phyloP scores from a whole-genome alignment of 140 eudicot species.

The Bidens hawaiensis region DNA sequence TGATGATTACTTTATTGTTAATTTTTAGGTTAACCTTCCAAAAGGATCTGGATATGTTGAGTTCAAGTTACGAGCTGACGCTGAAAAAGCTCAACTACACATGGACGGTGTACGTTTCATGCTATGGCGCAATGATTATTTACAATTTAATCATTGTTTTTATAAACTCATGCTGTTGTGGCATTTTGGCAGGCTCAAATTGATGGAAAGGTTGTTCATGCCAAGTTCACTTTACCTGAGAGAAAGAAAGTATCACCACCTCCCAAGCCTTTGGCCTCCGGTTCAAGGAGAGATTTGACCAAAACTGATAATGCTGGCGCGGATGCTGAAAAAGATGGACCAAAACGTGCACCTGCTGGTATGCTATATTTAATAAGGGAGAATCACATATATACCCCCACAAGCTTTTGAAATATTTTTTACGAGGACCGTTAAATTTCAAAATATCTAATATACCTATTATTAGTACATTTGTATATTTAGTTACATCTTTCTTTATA shows the following conservation, averaged over 20 bases:
- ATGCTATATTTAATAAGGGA: constrained; percentile 11
- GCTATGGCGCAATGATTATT: background rate
- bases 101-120: constrained; percentile 73
- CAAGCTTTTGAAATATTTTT: too few species aligned
- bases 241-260: constrained; percentile 71
- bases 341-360: constrained; percentile 58
- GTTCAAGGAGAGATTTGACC: constrained; percentile 57
- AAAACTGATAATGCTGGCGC: constrained; percentile 51
- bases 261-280: constrained; percentile 57
- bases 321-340: constrained; percentile 68
- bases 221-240: constrained; percentile 82
- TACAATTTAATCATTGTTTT: background rate
- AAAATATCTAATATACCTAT: too few species aligned
- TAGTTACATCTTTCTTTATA: too few species aligned
- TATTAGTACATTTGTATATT: too few species aligned
- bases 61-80: constrained; percentile 79
- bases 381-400: too few species aligned
- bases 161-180: constrained; percentile 4
- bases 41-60: constrained; percentile 90
- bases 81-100: constrained; percentile 74
- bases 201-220: constrained; percentile 84
- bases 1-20: background rate
- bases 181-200: constrained; percentile 69
- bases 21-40: constrained; percentile 66
- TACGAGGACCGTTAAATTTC: too few species aligned